These are phyloP conservation scores for Peniophora sp. DNA, from an alignment of 1,284 basidiomycete genomes.

Conservation along the genomic window DNA sequence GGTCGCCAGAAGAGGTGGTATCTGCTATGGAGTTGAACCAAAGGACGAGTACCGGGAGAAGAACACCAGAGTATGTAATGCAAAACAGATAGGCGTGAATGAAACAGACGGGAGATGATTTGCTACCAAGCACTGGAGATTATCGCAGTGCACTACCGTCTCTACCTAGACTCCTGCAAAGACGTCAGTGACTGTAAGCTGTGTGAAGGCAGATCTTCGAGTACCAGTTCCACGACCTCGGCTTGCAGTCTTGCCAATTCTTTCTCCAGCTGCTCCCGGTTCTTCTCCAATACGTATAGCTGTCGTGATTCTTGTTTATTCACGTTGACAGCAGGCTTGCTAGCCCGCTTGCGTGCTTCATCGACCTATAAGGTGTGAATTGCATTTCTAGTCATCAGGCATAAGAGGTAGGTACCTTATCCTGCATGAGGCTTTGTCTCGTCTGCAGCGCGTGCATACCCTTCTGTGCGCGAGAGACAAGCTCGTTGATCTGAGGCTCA, in stretches of 20 bases:
- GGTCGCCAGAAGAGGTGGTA: no score
- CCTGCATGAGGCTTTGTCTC: constrained; percentile 48
- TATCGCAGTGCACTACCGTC: constrained; percentile 2
- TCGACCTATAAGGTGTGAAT: constrained; percentile 29
- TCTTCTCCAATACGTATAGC: constrained; percentile 52
- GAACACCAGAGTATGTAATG: no score
- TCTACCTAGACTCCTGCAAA: constrained; percentile 12
- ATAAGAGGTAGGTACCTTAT: constrained; percentile 36
- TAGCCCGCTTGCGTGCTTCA: constrained; percentile 33
- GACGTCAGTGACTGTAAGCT: background rate
- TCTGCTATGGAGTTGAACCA: no score
- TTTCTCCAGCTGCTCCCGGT: constrained; percentile 53
- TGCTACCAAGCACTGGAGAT: no score
- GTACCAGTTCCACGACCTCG: constrained; percentile 50
- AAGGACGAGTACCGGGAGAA: no score
- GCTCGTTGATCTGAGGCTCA: constrained; percentile 68
- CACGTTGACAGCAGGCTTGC: constrained; percentile 41
- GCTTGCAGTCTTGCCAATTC: constrained; percentile 47
- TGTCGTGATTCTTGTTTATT: constrained; percentile 59
- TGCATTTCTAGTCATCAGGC: no score
- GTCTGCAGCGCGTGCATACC: constrained; percentile 52
- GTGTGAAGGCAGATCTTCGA: constrained; percentile 9
- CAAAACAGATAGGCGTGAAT: no score
- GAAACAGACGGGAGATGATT: no score
- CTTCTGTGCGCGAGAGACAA: constrained; percentile 62